Evolutionary conservation across 306 rosid species (phyloP), one percentile per base, ranked within the genome.

Genomic region (Cucurbita argyrosperma): DNA sequence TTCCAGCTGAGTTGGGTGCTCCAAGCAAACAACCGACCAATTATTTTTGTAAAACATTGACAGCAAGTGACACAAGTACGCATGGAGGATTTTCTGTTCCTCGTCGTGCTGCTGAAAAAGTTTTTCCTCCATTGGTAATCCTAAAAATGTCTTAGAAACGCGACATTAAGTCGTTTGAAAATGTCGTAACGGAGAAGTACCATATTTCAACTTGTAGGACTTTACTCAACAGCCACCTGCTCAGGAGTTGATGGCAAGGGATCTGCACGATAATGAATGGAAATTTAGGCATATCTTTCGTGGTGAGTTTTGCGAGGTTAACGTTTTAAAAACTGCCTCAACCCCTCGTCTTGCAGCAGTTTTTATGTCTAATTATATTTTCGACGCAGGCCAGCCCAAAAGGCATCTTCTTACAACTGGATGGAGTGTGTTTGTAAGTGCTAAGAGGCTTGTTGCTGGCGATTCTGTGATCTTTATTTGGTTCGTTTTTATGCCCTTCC

Each of bases 41-140:
- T 71, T 91, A 94, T 65, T 94, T 94, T 76, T 89, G 99, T 79
- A 94, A 91, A 72, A 91, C 99, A 53, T 88, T 94, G 89, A 94
- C 97, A 58, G 99, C 98, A 59, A 94, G 98, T 79, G 98, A 94
- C 80, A 94, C 98, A 13, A 94, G 99, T 77, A 94, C 97, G 69
- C 99, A 94, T 59, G 99, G 99, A 21, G 99, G 99, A 58, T 94
- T 94, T 80, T 94, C 99, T 26, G 99, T 94, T 71, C 99, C 99
- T 82, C 99, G 99, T 61, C 90, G 99, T 16, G 99, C 99, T 0
- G 99, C 99, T 65, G 99, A 94, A 64, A 94, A 94, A 91, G 99
- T 94, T 79, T 94, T 94, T 80, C 99, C 99, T 72, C 92, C 99
- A 4, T 73, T 94, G 96, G 99, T 94, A 83, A 76, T 54, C 46